Evolutionary conservation across 1,284 basidiomycete species (phyloP).

Genomic region (Stygiomarasmius scandens): DNA sequence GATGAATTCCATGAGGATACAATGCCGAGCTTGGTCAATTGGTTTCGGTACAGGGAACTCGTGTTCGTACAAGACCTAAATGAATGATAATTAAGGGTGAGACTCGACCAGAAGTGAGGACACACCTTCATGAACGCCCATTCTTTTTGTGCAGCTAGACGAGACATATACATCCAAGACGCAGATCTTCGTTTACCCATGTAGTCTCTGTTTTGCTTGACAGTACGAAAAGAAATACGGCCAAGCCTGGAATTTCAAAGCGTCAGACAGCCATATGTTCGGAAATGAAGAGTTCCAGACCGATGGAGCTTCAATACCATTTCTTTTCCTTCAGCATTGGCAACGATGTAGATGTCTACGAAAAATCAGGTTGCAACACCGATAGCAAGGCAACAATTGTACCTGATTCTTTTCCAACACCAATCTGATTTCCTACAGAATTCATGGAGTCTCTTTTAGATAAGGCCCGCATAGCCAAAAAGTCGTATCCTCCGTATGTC

Average conservation of each 20-base stretch:
- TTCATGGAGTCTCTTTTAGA: conserved; percentile 86
- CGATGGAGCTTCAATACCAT: conserved; percentile 93
- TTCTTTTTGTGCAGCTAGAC: conserved; percentile 95
- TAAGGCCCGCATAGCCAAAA: conserved; percentile 90
- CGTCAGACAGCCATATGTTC: conserved; percentile 10
- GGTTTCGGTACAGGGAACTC: conserved; percentile 93
- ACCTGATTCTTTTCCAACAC: conserved; percentile 98
- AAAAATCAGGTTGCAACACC: background rate
- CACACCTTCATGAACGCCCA: conserved; percentile 97
- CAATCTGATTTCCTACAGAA: conserved; percentile 96
- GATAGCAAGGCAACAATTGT: conserved; percentile 23
- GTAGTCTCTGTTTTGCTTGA: conserved; percentile 98
- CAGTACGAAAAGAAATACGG: conserved; percentile 93
- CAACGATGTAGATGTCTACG: conserved; percentile 91
- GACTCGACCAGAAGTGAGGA: background rate
- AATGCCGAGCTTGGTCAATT: conserved; percentile 93
- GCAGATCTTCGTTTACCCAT: conserved; percentile 94
- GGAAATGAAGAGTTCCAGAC: conserved; percentile 40
- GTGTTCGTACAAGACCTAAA: conserved; percentile 88
- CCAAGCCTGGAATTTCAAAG: conserved; percentile 75
- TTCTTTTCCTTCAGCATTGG: conserved; percentile 79
- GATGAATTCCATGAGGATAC: conserved; percentile 94
- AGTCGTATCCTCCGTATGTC: conserved; percentile 98
- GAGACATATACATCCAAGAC: conserved; percentile 99
- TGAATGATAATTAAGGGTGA: background rate